Conservation (phyloP, 371 early-diverging fungal species). For the Mortierella sp. region DNA sequence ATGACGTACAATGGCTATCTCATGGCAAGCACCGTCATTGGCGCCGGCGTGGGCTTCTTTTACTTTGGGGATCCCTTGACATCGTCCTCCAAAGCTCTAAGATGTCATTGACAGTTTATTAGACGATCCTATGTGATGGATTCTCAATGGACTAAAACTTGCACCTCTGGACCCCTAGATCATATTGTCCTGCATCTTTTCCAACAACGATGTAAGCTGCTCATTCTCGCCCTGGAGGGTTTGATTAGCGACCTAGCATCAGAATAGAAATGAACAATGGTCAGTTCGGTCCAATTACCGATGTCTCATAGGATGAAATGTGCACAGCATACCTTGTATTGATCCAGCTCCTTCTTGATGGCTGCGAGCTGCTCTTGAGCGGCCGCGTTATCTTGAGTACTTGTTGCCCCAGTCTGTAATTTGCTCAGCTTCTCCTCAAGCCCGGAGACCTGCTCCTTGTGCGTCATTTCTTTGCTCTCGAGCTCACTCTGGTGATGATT, state of each 20-base stretch:
- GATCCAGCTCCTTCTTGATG: conserved; percentile 20
- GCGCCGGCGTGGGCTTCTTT: conserved; percentile 80
- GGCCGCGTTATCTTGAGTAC: conserved; percentile 9
- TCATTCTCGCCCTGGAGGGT: conserved; percentile 40
- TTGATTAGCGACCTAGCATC: conserved; percentile 15
- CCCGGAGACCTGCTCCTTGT: conserved; percentile 5
- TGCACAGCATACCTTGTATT: conserved; percentile 15
- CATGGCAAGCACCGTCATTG: conserved; percentile 74
- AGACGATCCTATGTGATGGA: no score
- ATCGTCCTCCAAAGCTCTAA: conserved; percentile 56
- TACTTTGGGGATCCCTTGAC: conserved; percentile 63
- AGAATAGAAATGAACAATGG: not conserved
- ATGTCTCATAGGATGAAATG: not conserved
- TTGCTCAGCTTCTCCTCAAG: conserved; percentile 32
- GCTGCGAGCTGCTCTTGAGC: conserved; percentile 18
- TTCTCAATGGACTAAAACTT: no score
- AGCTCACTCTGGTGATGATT: conserved; percentile 11
- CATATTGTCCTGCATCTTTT: conserved; percentile 48
- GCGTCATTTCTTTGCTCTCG: conserved; percentile 23
- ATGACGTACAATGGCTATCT: conserved; percentile 89
- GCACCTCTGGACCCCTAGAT: no score
- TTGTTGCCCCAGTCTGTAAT: conserved; percentile 10
- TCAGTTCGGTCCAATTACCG: no score
- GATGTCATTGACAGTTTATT: conserved; percentile 62
- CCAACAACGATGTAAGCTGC: conserved; percentile 29